phyloP scores from a whole-genome alignment of 805 yeast genomes.

The Ogataea angusta region DNA sequence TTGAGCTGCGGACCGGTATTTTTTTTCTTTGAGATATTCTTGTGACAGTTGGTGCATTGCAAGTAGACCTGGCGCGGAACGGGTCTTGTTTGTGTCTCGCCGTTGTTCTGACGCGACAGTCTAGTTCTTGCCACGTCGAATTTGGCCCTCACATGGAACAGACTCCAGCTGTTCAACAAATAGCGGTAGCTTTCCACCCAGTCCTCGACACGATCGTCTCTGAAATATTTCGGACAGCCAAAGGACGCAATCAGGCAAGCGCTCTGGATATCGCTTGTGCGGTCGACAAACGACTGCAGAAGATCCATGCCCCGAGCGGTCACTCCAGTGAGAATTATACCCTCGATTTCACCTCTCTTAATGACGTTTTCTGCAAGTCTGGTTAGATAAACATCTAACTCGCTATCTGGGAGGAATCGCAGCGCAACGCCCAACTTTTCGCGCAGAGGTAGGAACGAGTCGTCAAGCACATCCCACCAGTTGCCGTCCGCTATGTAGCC shows the following conservation, averaged over 20 bases:
- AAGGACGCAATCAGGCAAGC: conserved; percentile 78
- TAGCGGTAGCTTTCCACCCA: conserved; percentile 75
- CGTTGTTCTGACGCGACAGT: conserved; percentile 52
- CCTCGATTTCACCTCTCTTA: conserved; percentile 81
- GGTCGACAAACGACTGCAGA: conserved; percentile 80
- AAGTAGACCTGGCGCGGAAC: conserved; percentile 73
- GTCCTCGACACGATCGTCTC: conserved; percentile 64
- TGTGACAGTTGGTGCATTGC: conserved; percentile 81
- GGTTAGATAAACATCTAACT: conserved; percentile 66
- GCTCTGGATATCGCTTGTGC: conserved; percentile 88
- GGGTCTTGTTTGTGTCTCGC: conserved; percentile 44
- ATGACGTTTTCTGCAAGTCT: conserved; percentile 70
- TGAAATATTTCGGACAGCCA: conserved; percentile 81
- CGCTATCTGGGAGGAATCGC: conserved; percentile 77
- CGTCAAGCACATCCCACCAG: conserved; percentile 95
- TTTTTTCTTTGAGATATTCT: conserved; percentile 49
- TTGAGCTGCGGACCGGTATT: conserved; percentile 3
- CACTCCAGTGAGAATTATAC: conserved; percentile 86
- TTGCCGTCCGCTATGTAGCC: conserved; percentile 92
- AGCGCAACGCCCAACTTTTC: conserved; percentile 91
- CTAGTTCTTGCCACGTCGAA: conserved; percentile 78
- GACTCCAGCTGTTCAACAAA: conserved; percentile 74
- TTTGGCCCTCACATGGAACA: conserved; percentile 74
- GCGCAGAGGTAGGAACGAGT: conserved; percentile 78
- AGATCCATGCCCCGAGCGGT: conserved; percentile 80